A percentile compares a stretch with the other conserved stretches of the same genome.
These are phyloP conservation scores for Trypanosoma rangeli DNA, from an alignment of 208 protist species.

Conservation along the genomic window DNA sequence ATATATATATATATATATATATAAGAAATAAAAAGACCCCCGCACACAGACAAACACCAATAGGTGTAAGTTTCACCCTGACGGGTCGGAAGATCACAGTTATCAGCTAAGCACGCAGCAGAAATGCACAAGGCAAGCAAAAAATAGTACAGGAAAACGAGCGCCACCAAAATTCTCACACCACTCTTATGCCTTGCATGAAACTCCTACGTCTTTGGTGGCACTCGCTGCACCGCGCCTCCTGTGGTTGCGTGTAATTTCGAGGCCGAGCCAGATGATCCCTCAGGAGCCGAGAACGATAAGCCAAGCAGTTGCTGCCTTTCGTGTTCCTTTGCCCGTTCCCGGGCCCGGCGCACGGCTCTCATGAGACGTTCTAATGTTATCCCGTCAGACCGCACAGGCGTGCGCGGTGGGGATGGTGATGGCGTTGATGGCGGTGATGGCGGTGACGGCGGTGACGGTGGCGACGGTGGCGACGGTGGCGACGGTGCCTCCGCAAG, in stretches of 20 bases:
- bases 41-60: too few species aligned
- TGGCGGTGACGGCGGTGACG: too few species aligned
- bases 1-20: too few species aligned
- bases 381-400: background rate
- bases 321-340: conserved; percentile 17
- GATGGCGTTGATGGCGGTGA: too few species aligned
- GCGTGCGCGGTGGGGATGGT: background rate
- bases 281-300: background rate
- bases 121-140: background rate
- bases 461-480: too few species aligned
- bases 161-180: background rate
- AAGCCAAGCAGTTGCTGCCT: background rate
- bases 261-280: background rate
- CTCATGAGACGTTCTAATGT: conserved; percentile 24
- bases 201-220: background rate
- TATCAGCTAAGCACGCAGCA: background rate
- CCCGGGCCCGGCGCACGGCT: conserved; percentile 17
- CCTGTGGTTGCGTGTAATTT: background rate
- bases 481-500: too few species aligned
- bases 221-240: background rate
- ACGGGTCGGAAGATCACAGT: too few species aligned
- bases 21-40: too few species aligned
- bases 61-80: too few species aligned
- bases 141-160: conserved; percentile 1
- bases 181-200: background rate